These are phyloP conservation scores for Trifolium repens DNA, from an alignment of 306 rosid genomes.

Conservation along the genomic window DNA sequence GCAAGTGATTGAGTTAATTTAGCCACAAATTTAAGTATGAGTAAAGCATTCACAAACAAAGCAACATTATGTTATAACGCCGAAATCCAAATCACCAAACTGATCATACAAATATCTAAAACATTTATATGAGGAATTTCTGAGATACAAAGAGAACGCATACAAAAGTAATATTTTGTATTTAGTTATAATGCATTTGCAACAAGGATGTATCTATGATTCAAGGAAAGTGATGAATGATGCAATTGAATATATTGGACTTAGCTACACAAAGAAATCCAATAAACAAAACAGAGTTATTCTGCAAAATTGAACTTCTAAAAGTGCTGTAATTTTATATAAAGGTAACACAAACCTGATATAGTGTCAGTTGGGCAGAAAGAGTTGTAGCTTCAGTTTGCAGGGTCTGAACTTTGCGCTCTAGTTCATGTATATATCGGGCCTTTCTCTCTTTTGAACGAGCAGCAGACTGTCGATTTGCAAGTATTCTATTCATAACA, in stretches of 20 bases:
- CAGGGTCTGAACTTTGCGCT: slow-evolving; percentile 93
- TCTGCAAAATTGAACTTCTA: slow-evolving; percentile 11
- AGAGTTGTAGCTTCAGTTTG: slow-evolving; percentile 96
- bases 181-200: not conserved
- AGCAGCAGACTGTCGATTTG: slow-evolving; percentile 94
- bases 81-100: not conserved
- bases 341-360: slow-evolving; percentile 66
- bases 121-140: slow-evolving; percentile 12
- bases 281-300: slow-evolving; percentile 2
- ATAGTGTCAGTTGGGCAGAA: slow-evolving; percentile 84
- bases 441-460: slow-evolving; percentile 97
- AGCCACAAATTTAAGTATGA: slow-evolving; percentile 20
- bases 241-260: slow-evolving; percentile 1
- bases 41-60: slow-evolving; percentile 18
- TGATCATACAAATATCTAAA: not conserved
- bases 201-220: not conserved
- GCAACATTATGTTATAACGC: not conserved
- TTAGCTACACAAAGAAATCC: slow-evolving; percentile 20
- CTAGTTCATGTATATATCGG: slow-evolving; percentile 87
- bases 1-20: slow-evolving; percentile 27
- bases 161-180: slow-evolving; percentile 4
- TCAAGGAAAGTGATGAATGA: slow-evolving; percentile 1
- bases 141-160: slow-evolving; percentile 10
- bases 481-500: slow-evolving; percentile 66
- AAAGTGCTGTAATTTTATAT: not conserved